These are phyloP conservation scores for Clitopilus hobsonii DNA, from an alignment of 768 basidiomycete genomes.

Conservation along the genomic window DNA sequence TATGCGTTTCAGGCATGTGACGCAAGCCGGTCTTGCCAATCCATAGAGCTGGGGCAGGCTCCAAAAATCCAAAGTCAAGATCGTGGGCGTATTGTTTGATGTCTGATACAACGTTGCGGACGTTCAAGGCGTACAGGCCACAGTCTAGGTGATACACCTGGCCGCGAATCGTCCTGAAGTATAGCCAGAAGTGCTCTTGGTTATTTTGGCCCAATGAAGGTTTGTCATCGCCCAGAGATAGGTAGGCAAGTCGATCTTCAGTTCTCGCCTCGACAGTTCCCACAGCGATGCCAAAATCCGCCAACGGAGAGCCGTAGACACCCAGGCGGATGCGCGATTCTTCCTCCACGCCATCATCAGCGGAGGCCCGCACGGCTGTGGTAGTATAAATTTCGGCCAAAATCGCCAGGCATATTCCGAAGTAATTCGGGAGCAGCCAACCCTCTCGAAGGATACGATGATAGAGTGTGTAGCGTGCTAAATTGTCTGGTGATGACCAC, in stretches of 20 bases:
- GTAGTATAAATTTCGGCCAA: slow-evolving; percentile 30
- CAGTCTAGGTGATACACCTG: slow-evolving; percentile 36
- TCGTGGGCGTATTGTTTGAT: slow-evolving; percentile 2
- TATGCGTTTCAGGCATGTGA: slow-evolving; percentile 9
- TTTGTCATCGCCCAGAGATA: slow-evolving; percentile 14
- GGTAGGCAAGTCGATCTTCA: slow-evolving; percentile 33
- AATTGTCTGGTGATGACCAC: slow-evolving; percentile 19
- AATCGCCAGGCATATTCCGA: slow-evolving; percentile 22
- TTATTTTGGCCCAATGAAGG: slow-evolving; percentile 34
- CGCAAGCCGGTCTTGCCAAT: slow-evolving; percentile 12
- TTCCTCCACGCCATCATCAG: slow-evolving; percentile 6
- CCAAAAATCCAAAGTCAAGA: not conserved
- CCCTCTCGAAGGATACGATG: slow-evolving; percentile 25
- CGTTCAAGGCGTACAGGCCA: slow-evolving; percentile 38
- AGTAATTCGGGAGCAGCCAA: slow-evolving; percentile 20
- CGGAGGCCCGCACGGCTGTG: slow-evolving; percentile 10
- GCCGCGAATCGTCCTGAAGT: slow-evolving; percentile 38
- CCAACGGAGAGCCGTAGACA: slow-evolving; percentile 32
- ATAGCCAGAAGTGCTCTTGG: slow-evolving; percentile 45
- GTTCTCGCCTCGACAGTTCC: slow-evolving; percentile 27
- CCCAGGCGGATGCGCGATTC: slow-evolving; percentile 27
- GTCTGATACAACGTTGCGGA: slow-evolving; percentile 14
- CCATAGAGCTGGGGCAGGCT: slow-evolving; percentile 19
- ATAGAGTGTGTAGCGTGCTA: slow-evolving; percentile 18
- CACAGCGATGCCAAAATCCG: slow-evolving; percentile 39